Evolutionary conservation across 2,329 filamentous ascomycete genomes (phyloP), one percentile per base, ranked within the genome.

Genomic region (Cladophialophora bantiana): DNA sequence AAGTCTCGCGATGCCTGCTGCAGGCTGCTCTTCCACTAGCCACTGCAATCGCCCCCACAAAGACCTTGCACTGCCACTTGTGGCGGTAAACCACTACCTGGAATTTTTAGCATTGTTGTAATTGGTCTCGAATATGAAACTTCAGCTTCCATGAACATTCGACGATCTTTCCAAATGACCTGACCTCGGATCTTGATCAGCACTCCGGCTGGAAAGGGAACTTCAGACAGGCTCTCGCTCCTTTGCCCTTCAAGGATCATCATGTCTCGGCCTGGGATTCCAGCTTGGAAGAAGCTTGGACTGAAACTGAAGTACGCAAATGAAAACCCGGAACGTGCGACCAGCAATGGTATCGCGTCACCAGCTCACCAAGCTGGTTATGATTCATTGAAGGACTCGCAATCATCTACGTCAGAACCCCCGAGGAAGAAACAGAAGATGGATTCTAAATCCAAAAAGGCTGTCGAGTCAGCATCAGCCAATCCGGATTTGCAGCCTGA

Each of bases 211-310:
- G 32, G 32, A 50, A 50, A 26, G 2, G 26, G 20, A 50, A 50
- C 45, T 26, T 50, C 57, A 26, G 45, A 50, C 20, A 59, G 57
- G 26, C 34, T 61, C 36, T 53, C 3, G 20, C 45, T 26, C 3
- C 34, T 31, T 36, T 40, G 7, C 13, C 13, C 34, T 53, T 20
- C 10, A 18, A 7, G 40, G 18, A 45, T 18, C 36, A 59, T 40
- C 38, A 71, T 71, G 65, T 59, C 50, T 56, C 62, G 62, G 63
- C 45, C 54, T 20, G 40, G 50, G 40, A 76, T 84, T 56, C 86
- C 87, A 36, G 85, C 86, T 67, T 89, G 85, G 85, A 88, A 87
- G 75, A 81, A 84, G 74, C 77, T 88, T 63, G 86, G 86, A 40
- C 78, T 88, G 68, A 87, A 87, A 78, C 78, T 87, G 72, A 89